Conservation (phyloP, 1,139 yeast species). For the Geotrichum australiense region DNA sequence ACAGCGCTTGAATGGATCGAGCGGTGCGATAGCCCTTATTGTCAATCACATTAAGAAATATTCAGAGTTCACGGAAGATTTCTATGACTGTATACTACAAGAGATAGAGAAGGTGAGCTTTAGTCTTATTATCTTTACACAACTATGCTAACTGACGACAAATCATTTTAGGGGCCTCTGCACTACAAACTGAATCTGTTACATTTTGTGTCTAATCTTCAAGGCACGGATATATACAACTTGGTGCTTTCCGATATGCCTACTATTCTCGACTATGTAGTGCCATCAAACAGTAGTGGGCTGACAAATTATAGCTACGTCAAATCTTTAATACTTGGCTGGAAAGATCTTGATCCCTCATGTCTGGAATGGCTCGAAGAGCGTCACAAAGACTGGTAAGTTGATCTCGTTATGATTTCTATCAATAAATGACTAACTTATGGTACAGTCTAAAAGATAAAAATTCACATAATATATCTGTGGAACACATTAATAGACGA, state of each 20-base stretch:
- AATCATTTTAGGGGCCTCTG: constrained; percentile 10
- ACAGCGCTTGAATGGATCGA: constrained; percentile 55
- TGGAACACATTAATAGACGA: constrained; percentile 33
- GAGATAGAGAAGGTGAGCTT: constrained; percentile 45
- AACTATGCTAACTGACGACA: constrained; percentile 17
- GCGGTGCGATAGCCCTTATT: constrained; percentile 48
- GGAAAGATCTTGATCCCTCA: constrained; percentile 8
- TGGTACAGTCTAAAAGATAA: constrained; percentile 11
- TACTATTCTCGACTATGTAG: constrained; percentile 45
- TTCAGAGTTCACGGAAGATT: constrained; percentile 57
- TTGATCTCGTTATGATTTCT: not conserved
- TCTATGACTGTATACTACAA: constrained; percentile 64
- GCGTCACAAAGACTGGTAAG: constrained; percentile 17
- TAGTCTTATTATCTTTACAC: too few species aligned
- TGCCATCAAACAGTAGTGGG: constrained; percentile 38
- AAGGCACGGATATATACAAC: constrained; percentile 16
- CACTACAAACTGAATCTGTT: constrained; percentile 13
- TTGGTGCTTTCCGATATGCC: constrained; percentile 43
- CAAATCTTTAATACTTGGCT: constrained; percentile 19
- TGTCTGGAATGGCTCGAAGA: constrained; percentile 10
- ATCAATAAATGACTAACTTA: not conserved
- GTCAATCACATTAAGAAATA: constrained; percentile 55
- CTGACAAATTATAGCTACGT: constrained; percentile 21
- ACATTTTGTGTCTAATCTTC: constrained; percentile 12
- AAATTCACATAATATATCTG: constrained; percentile 22